These are phyloP conservation scores for Oryza meridionalis DNA, from an alignment of 176 grass and related monocot genomes.

Conservation along the genomic window DNA sequence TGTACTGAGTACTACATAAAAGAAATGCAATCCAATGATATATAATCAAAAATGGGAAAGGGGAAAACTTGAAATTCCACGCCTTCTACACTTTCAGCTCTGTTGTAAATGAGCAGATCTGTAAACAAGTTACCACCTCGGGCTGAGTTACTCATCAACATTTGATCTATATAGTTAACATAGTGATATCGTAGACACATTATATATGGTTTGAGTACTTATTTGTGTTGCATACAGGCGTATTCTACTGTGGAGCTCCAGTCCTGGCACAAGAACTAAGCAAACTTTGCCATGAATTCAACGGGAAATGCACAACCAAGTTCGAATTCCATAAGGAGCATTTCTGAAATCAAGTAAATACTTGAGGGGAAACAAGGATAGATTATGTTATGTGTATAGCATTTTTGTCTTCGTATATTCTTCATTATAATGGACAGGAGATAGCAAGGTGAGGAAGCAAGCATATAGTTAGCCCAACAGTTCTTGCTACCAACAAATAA, in stretches of 20 bases:
- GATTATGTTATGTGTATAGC: slow-evolving; percentile 46
- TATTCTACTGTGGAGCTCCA: slow-evolving; percentile 97
- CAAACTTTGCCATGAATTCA: slow-evolving; percentile 93
- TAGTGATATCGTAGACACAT: slow-evolving; percentile 11
- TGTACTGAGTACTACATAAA: neutral
- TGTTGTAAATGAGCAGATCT: neutral
- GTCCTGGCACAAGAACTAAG: slow-evolving; percentile 88
- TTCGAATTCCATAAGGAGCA: slow-evolving; percentile 99
- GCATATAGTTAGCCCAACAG: neutral
- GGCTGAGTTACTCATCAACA: neutral
- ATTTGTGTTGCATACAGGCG: slow-evolving; percentile 64
- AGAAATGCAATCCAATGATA: slow-evolving; percentile 1
- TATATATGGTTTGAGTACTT: neutral
- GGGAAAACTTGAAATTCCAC: neutral
- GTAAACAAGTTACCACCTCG: slow-evolving; percentile 10
- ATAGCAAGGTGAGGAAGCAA: slow-evolving; percentile 25
- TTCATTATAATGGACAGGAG: slow-evolving; percentile 26
- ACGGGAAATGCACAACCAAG: slow-evolving; percentile 73
- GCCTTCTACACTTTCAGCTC: neutral
- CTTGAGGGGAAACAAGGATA: slow-evolving; percentile 20
- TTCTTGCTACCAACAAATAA: slow-evolving; percentile 28
- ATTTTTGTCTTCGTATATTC: slow-evolving; percentile 56
- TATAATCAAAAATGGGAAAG: slow-evolving; percentile 3
- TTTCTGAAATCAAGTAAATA: slow-evolving; percentile 78
- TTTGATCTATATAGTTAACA: neutral